These are phyloP conservation scores for Rhodofomes roseus DNA, from an alignment of 1,284 basidiomycete species.

Conservation along the genomic window DNA sequence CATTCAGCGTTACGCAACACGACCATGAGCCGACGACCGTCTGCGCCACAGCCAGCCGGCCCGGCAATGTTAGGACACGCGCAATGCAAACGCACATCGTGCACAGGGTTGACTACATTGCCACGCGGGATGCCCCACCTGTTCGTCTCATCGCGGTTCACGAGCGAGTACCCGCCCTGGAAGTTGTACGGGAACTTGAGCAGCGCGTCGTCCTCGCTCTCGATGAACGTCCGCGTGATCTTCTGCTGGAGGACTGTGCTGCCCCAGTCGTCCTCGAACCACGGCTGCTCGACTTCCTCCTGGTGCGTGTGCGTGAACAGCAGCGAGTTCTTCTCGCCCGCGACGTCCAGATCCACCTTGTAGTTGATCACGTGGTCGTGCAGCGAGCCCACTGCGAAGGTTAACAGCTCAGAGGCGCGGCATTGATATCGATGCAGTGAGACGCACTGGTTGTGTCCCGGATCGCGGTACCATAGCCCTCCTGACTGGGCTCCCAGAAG, in stretches of 20 bases:
- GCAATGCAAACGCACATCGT: conserved; percentile 35
- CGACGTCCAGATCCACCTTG: conserved; percentile 62
- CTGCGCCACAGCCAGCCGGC: conserved; percentile 26
- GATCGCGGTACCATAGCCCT: conserved; percentile 52
- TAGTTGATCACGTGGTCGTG: conserved; percentile 71
- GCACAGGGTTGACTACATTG: conserved; percentile 50
- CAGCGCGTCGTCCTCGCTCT: conserved; percentile 53
- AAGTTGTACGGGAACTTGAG: conserved; percentile 52
- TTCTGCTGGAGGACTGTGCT: conserved; percentile 48
- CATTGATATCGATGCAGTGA: not conserved
- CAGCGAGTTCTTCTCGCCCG: conserved; percentile 55
- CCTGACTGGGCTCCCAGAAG: conserved; percentile 49
- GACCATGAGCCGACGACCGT: conserved; percentile 56
- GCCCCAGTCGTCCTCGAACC: conserved; percentile 66
- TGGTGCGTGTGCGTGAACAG: conserved; percentile 45
- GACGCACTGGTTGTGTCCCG: conserved; percentile 48
- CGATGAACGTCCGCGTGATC: conserved; percentile 45
- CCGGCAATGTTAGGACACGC: not conserved
- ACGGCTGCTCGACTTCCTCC: conserved; percentile 47
- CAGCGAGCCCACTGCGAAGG: conserved; percentile 53
- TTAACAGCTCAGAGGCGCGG: not conserved
- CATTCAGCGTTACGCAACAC: too few species aligned
- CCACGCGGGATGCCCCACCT: conserved; percentile 54
- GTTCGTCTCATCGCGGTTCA: conserved; percentile 40
- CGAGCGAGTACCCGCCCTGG: conserved; percentile 52